These are phyloP conservation scores for Logfia minima DNA, from an alignment of 129 eudicot species.

Conservation along the genomic window DNA sequence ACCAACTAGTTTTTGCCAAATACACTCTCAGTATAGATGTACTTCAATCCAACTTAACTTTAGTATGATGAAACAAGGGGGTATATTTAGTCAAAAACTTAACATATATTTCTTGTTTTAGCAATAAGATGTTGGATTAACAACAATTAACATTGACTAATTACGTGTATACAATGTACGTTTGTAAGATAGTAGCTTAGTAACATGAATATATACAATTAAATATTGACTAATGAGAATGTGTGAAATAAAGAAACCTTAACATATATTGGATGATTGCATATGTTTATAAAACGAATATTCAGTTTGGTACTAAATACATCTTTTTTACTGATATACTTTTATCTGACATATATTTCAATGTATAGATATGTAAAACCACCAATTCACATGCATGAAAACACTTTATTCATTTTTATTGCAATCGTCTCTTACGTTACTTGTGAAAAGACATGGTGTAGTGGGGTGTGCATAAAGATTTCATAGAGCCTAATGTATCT, in stretches of 20 bases:
- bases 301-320: neutral
- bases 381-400: slow-evolving; percentile 8
- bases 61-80: no score
- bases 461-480: neutral
- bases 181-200: neutral
- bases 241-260: no score
- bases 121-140: neutral
- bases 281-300: neutral
- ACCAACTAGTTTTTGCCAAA: no score
- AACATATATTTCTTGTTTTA: slow-evolving; percentile 12
- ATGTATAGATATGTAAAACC: slow-evolving; percentile 1
- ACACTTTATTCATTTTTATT: neutral
- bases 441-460: slow-evolving; percentile 12
- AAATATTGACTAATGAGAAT: neutral
- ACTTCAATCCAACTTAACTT: no score
- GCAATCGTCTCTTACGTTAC: neutral
- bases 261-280: neutral
- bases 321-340: neutral
- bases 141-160: no score
- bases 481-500: neutral
- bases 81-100: neutral
- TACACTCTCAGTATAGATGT: no score
- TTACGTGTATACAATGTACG: no score
- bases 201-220: neutral
- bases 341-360: neutral